Evolutionary conservation across 1,284 basidiomycete species (phyloP).

Genomic region (Cryptococcus deneoformans): DNA sequence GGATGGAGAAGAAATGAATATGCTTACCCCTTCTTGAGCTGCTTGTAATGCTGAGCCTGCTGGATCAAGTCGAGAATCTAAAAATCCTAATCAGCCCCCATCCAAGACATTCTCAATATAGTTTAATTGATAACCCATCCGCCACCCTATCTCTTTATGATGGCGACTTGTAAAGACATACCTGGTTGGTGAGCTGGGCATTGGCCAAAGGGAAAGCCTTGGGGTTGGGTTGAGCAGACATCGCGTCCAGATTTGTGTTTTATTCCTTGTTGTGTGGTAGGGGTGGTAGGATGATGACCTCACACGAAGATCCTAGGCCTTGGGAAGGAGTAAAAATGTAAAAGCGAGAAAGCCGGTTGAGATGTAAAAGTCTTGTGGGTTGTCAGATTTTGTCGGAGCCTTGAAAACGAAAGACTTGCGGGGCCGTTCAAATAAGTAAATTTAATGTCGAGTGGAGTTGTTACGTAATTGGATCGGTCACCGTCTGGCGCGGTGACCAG

Average conservation of each 20-base stretch:
- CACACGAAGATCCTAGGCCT: slow-evolving; percentile 28
- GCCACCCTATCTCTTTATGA: not conserved
- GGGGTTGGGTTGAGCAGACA: slow-evolving; percentile 52
- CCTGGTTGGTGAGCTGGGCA: slow-evolving; percentile 88
- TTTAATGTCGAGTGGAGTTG: not conserved
- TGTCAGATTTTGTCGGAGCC: too few species aligned
- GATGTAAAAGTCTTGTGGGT: too few species aligned
- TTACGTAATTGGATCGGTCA: not conserved
- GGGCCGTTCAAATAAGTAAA: too few species aligned
- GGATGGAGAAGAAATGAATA: slow-evolving; percentile 40
- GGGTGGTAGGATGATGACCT: slow-evolving; percentile 14
- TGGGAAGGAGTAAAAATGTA: not conserved
- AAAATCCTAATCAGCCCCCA: not conserved
- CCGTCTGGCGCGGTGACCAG: not conserved
- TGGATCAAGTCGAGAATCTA: slow-evolving; percentile 88
- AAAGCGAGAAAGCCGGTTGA: too few species aligned
- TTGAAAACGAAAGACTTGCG: too few species aligned
- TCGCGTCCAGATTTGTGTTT: slow-evolving; percentile 13
- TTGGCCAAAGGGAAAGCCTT: slow-evolving; percentile 95
- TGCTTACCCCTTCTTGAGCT: slow-evolving; percentile 84
- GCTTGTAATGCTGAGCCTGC: slow-evolving; percentile 89
- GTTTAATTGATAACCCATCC: not conserved
- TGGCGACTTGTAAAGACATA: slow-evolving; percentile 50
- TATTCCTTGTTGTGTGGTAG: slow-evolving; percentile 6
- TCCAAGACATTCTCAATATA: not conserved